Conservation (phyloP, 2,329 filamentous ascomycete species). For the Cryphonectria carpinicola region DNA sequence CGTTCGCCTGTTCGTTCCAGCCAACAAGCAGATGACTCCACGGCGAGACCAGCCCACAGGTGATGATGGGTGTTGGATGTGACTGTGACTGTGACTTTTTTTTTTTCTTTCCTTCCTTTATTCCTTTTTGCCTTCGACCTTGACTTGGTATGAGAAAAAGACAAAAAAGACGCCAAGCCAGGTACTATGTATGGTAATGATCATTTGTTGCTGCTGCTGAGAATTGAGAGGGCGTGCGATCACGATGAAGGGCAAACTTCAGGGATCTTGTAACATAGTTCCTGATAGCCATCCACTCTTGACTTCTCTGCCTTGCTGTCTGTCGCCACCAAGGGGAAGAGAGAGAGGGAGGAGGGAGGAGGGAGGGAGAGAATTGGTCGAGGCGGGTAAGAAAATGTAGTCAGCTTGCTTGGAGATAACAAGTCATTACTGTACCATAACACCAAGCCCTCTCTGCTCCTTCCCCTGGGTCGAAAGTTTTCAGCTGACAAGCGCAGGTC, state of each 20-base stretch:
- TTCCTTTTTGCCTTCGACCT: background rate
- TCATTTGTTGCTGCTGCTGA: background rate
- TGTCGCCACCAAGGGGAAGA: background rate
- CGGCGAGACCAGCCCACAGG: background rate
- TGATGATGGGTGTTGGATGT: background rate
- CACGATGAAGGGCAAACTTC: conserved; percentile 1
- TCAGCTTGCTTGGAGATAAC: background rate
- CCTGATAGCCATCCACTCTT: background rate
- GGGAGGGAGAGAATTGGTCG: background rate
- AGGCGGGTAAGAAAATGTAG: background rate
- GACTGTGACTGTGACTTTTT: background rate
- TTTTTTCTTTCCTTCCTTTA: too few species aligned
- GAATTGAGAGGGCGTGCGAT: background rate
- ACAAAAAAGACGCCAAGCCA: background rate
- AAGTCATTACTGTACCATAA: background rate
- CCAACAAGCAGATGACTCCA: background rate
- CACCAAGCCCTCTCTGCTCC: background rate
- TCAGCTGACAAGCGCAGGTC: background rate
- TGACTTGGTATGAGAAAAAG: background rate
- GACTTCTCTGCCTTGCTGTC: background rate
- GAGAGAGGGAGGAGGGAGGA: background rate
- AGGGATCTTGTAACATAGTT: background rate
- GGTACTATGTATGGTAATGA: background rate
- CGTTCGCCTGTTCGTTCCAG: background rate
- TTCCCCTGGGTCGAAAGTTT: background rate